Conservation (phyloP, 2,329 filamentous ascomycete species). For the Pyrenophora seminiperda region DNA sequence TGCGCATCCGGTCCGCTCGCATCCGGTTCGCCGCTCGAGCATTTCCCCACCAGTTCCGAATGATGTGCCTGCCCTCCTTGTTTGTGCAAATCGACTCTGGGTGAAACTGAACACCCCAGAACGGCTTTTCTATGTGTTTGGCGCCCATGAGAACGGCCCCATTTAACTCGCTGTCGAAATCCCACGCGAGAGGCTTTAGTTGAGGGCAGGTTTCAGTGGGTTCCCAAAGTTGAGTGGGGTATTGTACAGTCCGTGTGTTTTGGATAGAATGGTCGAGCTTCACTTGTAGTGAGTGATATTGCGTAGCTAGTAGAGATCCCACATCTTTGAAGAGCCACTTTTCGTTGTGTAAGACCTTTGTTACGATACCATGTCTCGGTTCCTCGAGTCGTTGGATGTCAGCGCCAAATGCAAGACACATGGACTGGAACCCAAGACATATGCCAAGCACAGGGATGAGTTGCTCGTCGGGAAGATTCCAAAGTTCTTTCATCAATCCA, state of each 20-base stretch:
- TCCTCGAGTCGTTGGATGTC: constrained; percentile 68
- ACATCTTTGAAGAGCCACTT: constrained; percentile 70
- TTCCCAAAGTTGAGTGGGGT: constrained; percentile 50
- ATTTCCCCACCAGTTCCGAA: constrained; percentile 76
- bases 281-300: constrained; percentile 72
- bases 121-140: constrained; percentile 69
- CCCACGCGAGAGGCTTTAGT: constrained; percentile 56
- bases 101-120: constrained; percentile 90
- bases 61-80: constrained; percentile 64
- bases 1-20: constrained; percentile 54
- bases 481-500: constrained; percentile 79
- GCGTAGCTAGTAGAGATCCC: constrained; percentile 68
- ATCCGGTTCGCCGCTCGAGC: constrained; percentile 60
- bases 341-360: constrained; percentile 64
- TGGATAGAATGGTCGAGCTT: constrained; percentile 46
- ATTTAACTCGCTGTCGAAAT: constrained; percentile 53
- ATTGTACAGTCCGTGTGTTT: constrained; percentile 36
- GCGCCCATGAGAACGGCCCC: constrained; percentile 76
- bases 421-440: constrained; percentile 85
- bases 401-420: constrained; percentile 72
- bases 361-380: constrained; percentile 82
- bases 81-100: constrained; percentile 88
- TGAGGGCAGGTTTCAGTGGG: constrained; percentile 43
- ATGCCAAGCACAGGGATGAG: constrained; percentile 82
- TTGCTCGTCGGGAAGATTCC: constrained; percentile 65